phyloP scores from a whole-genome alignment of 1,284 basidiomycete species.

The Wallemia mellicola region DNA sequence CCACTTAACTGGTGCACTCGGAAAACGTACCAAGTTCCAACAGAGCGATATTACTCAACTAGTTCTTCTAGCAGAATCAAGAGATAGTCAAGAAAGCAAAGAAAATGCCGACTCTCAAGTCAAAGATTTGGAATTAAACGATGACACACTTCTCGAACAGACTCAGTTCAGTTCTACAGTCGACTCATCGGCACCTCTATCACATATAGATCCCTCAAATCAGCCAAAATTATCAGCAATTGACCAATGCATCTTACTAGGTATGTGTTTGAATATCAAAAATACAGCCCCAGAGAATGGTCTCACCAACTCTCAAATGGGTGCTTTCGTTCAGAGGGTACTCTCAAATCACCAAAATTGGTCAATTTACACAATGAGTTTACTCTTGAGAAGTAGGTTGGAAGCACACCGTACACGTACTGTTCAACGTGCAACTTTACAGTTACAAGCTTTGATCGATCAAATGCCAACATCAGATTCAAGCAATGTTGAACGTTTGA shows the following conservation, averaged over 20 bases:
- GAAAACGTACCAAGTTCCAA: slow-evolving; percentile 86
- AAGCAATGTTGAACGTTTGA: slow-evolving; percentile 33
- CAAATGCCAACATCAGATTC: slow-evolving; percentile 74
- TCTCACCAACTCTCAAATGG: slow-evolving; percentile 63
- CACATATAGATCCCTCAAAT: slow-evolving; percentile 42
- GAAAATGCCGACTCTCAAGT: slow-evolving; percentile 3
- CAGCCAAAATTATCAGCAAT: slow-evolving; percentile 68
- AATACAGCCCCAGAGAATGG: slow-evolving; percentile 60
- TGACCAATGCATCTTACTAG: slow-evolving; percentile 66
- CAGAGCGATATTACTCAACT: slow-evolving; percentile 58
- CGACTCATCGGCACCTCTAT: slow-evolving; percentile 19
- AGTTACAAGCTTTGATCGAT: slow-evolving; percentile 72
- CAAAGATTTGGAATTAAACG: slow-evolving; percentile 55
- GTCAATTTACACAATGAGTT: slow-evolving; percentile 78
- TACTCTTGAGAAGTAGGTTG: slow-evolving; percentile 60
- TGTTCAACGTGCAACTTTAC: slow-evolving; percentile 58
- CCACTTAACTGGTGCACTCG: slow-evolving; percentile 72
- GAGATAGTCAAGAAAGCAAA: slow-evolving; percentile 19
- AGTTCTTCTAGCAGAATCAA: slow-evolving; percentile 69
- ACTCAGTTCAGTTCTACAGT: slow-evolving; percentile 44
- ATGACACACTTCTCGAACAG: slow-evolving; percentile 83
- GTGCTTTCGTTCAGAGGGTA: slow-evolving; percentile 59
- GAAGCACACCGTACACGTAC: slow-evolving; percentile 63
- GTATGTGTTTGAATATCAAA: slow-evolving; percentile 60
- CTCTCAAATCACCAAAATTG: slow-evolving; percentile 65